A percentile compares a stretch with the other conserved stretches of the same genome.
These are phyloP conservation scores for Puccinia coronata DNA, from an alignment of 1,284 basidiomycete species.

Conservation along the genomic window DNA sequence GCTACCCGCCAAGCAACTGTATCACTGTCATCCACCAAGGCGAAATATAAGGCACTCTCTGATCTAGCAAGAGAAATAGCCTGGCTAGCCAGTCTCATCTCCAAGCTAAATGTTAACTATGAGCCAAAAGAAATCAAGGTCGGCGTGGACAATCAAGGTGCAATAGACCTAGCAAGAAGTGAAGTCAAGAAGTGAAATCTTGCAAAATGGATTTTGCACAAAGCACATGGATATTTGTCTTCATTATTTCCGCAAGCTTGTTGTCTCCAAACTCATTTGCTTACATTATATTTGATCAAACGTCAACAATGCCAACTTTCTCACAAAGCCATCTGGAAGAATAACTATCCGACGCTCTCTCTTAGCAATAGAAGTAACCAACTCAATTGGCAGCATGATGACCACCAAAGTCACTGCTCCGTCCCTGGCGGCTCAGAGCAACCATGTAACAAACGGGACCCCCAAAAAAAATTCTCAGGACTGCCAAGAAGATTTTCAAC, in stretches of 20 bases:
- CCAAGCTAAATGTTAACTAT: neutral
- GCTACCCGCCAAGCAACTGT: neutral
- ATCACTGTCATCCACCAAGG: neutral
- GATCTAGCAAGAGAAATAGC: neutral
- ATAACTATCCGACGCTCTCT: too few species aligned
- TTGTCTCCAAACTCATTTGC: neutral
- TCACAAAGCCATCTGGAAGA: slow-evolving; percentile 8
- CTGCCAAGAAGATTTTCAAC: too few species aligned
- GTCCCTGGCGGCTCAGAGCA: too few species aligned
- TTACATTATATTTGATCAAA: neutral
- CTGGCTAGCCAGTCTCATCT: neutral
- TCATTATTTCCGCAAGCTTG: neutral
- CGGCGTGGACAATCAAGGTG: neutral
- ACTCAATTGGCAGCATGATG: too few species aligned
- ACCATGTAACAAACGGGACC: too few species aligned
- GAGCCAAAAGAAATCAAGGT: neutral
- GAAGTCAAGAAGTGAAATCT: neutral
- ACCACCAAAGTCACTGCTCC: too few species aligned
- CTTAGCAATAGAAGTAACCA: too few species aligned
- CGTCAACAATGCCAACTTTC: neutral
- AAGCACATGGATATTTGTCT: slow-evolving; percentile 12
- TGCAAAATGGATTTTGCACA: neutral
- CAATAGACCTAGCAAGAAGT: neutral
- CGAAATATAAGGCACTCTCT: neutral
- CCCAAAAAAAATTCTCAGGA: too few species aligned